Evolutionary conservation across 1,284 basidiomycete species (phyloP), one percentile per base, ranked within the genome.

Genomic region (Tilletia caries): DNA sequence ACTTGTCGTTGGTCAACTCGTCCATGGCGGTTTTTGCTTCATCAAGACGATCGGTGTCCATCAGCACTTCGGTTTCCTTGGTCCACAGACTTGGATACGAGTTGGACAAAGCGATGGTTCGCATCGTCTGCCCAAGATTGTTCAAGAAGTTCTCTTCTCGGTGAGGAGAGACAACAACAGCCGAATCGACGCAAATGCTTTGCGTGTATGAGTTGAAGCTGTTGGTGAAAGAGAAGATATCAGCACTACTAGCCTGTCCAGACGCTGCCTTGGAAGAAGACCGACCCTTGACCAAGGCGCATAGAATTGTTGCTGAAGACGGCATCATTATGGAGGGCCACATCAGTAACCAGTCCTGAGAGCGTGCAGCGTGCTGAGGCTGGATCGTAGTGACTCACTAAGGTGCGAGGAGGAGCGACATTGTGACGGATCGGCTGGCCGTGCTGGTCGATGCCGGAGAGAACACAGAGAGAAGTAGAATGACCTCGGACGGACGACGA

Each of bases 151-250:
- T 66, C 27, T 66, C 65, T 18, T 34, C n/a, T 25, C 65, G 65
- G 20, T 66, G 34, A 43, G 65, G 65, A 29, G 37, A 46, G n/a
- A 27, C 23, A 3, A 66, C 65, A 4, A 66, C 65, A 8, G 65
- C 65, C 2, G 13, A 12, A 37, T 66, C 65, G 65, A 66, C 46
- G 65, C 65, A 66, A 20, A 66, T 66, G 6, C 32, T 15, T 20
- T 66, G 65, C 3, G 65, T 44, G 65, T 41, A 66, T 2, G 65
- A 66, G 41, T 66, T 66, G 65, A 66, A 66, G 2, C 65, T 66
- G 65, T 34, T 3, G n/a, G 20, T 25, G 37, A 41, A 41, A 13
- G 6, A 5, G 37, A n/a, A n/a, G n/a, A n/a, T 41, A 5, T 41
- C 37, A 41, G 13, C 37, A 41, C 13, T 13, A 5, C 37, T 41